Percentiles rank a stretch among this genome's conserved stretches.
These are phyloP conservation scores for Papilionanthe hybrid DNA, from an alignment of 116 monocot genomes.

Conservation along the genomic window DNA sequence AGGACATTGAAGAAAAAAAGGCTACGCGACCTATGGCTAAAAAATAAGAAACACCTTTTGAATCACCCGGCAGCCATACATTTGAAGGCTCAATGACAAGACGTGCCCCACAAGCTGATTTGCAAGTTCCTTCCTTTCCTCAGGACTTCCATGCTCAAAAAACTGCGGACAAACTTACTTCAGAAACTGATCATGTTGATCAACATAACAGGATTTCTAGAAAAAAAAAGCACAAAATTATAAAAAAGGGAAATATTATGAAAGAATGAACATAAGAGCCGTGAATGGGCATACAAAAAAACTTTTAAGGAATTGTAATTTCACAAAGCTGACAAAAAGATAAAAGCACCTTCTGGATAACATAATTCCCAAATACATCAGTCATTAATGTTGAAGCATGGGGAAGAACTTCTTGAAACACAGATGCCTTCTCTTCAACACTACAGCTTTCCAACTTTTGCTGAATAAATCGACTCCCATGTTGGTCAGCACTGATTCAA, in stretches of 20 bases:
- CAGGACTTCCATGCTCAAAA: slow-evolving; percentile 82
- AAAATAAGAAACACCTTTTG: slow-evolving; percentile 56
- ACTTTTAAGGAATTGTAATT: not conserved
- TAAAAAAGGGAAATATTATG: not conserved
- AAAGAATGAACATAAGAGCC: not conserved
- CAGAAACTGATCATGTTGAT: not conserved
- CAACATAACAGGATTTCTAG: not conserved
- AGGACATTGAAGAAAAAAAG: not conserved
- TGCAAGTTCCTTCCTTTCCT: slow-evolving; percentile 83
- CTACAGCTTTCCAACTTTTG: slow-evolving; percentile 85
- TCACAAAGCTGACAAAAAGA: not conserved
- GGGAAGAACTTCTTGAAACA: slow-evolving; percentile 88
- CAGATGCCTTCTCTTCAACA: slow-evolving; percentile 71
- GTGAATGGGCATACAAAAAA: not conserved
- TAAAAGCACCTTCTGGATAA: slow-evolving; percentile 70
- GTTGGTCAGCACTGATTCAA: slow-evolving; percentile 76
- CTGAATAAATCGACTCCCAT: slow-evolving; percentile 97
- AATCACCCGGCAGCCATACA: slow-evolving; percentile 98
- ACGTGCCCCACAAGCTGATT: slow-evolving; percentile 65
- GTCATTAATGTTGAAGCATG: slow-evolving; percentile 86
- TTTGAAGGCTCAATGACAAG: slow-evolving; percentile 83
- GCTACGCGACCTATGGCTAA: not conserved
- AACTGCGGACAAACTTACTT: slow-evolving; percentile 35
- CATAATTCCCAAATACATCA: slow-evolving; percentile 97
- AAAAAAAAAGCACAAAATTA: not conserved